Base-by-base conservation (phyloP, 176 grass and related monocot species). In the Phyllostachys edulis region DNA sequence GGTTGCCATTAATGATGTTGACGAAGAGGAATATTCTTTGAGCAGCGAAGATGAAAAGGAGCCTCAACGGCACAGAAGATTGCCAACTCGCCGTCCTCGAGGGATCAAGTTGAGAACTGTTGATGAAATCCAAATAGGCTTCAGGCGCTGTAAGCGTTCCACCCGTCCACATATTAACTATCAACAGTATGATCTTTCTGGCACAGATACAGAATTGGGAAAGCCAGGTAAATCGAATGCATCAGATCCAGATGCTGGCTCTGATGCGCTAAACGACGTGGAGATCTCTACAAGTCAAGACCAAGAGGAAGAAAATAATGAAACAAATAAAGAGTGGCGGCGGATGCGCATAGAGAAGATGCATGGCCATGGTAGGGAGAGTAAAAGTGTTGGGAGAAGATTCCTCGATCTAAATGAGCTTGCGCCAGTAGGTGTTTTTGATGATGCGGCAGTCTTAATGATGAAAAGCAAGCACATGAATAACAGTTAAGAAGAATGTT, bases 341-440 rank as follows among this genome's bases (percentile, higher is more conserved):
- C 47, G 45, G 2, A 71, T 85, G 49, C 20, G 8, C 40, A 36
- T 70, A 68, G 84, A 91, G 49, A 92, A 91, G 73, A 75, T 71
- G 24, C 62, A 79, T 52, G 59, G 34, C 63, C 76, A 82, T 57
- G 57, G 73, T 23, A 71, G 84, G 52, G 87, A 90, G 20, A 86
- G 21, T 32, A 55, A 64, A 63, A 71, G 77, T 41, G 64, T 44
- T 20, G 72, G 62, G 69, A 87, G 88, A 78, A 83, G 62, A 67
- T 92, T 94, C 44, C 88, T 94, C 21, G 89, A 94, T 59, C 86
- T 98, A 67, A 98, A 95, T 23, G 91, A 89, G 57, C 73, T 90
- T 70, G 85, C 60, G 7, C 91, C 91, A 46, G 80, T 76, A 36
- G 50, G 81, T 41, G 84, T 86, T n/a, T 88, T 89, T 38, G 90